Evolutionary conservation across 768 basidiomycete species (phyloP), one percentile per base, ranked within the genome.

Genomic region (Lentinula guzmanii): DNA sequence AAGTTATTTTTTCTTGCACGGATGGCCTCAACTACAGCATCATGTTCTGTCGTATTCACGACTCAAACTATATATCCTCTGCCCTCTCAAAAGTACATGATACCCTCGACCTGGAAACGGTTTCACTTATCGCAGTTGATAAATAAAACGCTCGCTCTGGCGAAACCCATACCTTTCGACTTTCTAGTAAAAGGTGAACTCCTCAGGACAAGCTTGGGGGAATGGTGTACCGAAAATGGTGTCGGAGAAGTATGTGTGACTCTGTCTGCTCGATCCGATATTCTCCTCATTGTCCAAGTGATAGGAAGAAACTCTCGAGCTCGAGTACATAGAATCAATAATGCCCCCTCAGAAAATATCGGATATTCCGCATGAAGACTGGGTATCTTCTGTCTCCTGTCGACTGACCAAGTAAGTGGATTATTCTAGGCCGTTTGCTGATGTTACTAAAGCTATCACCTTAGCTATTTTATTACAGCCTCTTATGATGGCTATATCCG

Each of bases 121-220:
- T 98, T 91, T 72, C 96, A 98, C 68, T 88, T 99, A 35, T 98
- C 95, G 1, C 94, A 98, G 63, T 87, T 98, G 46, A 86, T 99
- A 62, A 99, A 99, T 77, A 97, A 97, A 70, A 92, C 95, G 1
- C 78, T 98, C 31, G 81, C 83, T 28, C 83, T 90, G 16, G 71
- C 81, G 0, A 84, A 84, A 59, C 86, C 91, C 0, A 78, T 96
- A 2, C 95, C 95, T 0, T 98, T 98, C 70, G 95, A 99, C 72
- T 98, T 98, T 72, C 74, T 99, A 50, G 78, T 97, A 45, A 79
- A 82, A 50, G 93, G 93, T n/a, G 85, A 91, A 69, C 82, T 98
- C 11, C 72, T 98, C 2, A 77, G 90, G 51, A 79, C 82, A 0
- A 86, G 79, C 31, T 70, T 99, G 31, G 85, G 79, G 11, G 87